A percentile compares a stretch with the other conserved stretches of the same genome.
These are phyloP conservation scores for Eutrema yunnanense DNA, from an alignment of 345 rosid genomes.

Conservation along the genomic window DNA sequence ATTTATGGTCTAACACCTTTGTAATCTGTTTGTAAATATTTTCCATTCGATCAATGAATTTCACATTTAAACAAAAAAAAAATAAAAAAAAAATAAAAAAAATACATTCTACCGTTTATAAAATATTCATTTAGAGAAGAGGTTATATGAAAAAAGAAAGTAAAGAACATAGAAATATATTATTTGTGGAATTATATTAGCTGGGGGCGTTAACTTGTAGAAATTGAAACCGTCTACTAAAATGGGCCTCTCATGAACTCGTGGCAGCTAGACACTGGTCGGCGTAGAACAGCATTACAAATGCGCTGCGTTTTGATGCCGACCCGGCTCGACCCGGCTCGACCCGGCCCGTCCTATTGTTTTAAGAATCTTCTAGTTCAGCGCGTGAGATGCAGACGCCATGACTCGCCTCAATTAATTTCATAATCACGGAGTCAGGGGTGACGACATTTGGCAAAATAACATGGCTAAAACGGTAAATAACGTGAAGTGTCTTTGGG, in stretches of 20 bases:
- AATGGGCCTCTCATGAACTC: constrained; percentile 6
- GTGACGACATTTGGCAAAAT: constrained; percentile 10
- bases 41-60: too few species aligned
- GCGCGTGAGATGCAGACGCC: constrained; percentile 22
- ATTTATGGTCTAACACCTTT: too few species aligned
- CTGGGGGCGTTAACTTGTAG: constrained; percentile 5
- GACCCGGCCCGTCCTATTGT: too few species aligned
- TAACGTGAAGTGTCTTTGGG: background rate
- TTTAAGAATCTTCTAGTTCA: constrained; percentile 7
- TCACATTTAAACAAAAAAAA: too few species aligned
- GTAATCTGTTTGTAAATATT: too few species aligned
- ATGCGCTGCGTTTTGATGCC: background rate
- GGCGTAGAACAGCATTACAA: background rate
- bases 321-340: background rate
- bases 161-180: too few species aligned
- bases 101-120: too few species aligned
- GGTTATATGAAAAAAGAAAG: too few species aligned
- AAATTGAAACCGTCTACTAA: constrained; percentile 8
- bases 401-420: background rate
- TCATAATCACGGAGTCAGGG: background rate
- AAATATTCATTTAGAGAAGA: background rate
- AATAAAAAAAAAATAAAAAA: too few species aligned
- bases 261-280: background rate
- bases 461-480: background rate
- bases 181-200: background rate